These are phyloP conservation scores for Venturia nashicola DNA, from an alignment of 2,329 filamentous ascomycete species.

Conservation along the genomic window DNA sequence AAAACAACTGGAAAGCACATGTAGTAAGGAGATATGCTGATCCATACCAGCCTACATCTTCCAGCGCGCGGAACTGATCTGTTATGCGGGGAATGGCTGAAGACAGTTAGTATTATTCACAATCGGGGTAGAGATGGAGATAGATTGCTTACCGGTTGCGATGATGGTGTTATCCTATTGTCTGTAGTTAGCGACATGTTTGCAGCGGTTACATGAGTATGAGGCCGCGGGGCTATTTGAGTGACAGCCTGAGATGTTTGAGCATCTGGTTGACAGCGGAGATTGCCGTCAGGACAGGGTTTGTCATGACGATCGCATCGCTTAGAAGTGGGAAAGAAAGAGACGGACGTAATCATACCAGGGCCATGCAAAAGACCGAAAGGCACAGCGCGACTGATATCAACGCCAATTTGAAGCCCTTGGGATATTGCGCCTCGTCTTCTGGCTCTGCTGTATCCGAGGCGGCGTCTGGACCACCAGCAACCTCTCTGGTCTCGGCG, in stretches of 20 bases:
- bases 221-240: background rate
- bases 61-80: constrained; percentile 32
- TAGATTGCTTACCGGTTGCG: constrained; percentile 17
- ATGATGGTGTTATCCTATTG: constrained; percentile 35
- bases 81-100: constrained; percentile 35
- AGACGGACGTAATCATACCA: constrained; percentile 3
- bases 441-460: constrained; percentile 12
- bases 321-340: background rate
- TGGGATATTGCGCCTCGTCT: constrained; percentile 23
- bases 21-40: constrained; percentile 30
- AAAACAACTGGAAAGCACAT: constrained; percentile 31
- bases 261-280: background rate
- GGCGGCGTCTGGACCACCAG: background rate
- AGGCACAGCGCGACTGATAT: constrained; percentile 25
- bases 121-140: no score
- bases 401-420: constrained; percentile 18
- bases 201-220: background rate
- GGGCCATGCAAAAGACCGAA: constrained; percentile 17
- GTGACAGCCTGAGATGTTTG: background rate
- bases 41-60: constrained; percentile 35
- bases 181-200: background rate
- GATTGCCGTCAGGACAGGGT: background rate
- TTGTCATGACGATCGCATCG: background rate
- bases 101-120: no score
- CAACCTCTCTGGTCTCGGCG: background rate